Conservation (phyloP, 768 basidiomycete species). For the Lactifluus subvellereus region DNA sequence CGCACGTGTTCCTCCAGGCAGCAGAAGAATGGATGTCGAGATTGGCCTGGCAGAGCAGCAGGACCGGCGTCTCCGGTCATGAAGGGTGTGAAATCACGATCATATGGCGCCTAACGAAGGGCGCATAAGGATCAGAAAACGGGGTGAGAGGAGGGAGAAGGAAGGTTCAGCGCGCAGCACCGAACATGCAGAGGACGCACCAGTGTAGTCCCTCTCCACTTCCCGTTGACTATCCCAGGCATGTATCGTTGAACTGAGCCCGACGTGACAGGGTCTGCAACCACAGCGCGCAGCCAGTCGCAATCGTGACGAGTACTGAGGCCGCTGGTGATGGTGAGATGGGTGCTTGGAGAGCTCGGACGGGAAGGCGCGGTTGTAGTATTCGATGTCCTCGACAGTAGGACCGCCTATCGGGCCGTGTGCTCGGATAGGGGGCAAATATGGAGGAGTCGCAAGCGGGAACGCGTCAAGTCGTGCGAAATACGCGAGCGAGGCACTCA, state of each 20-base stretch:
- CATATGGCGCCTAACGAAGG: neutral
- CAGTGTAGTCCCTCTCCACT: conserved; percentile 14
- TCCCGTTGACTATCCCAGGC: conserved; percentile 9
- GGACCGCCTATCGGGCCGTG: neutral
- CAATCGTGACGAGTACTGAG: conserved; percentile 1
- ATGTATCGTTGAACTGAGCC: conserved; percentile 1
- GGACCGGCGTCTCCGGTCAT: conserved; percentile 7
- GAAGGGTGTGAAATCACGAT: conserved; percentile 5
- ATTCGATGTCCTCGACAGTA: conserved; percentile 16
- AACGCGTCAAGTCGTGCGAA: conserved; percentile 17
- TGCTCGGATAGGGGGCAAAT: neutral
- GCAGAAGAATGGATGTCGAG: conserved; percentile 14
- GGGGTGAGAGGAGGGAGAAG: neutral
- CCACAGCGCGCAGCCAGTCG: conserved; percentile 17
- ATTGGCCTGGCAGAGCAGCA: neutral
- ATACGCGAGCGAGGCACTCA: conserved; percentile 19
- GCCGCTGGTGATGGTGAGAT: neutral
- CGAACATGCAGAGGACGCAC: conserved; percentile 12
- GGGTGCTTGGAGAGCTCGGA: neutral
- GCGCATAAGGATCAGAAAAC: neutral
- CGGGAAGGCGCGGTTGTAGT: conserved; percentile 8
- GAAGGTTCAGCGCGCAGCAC: neutral
- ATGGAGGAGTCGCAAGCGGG: neutral
- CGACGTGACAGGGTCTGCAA: conserved; percentile 1
- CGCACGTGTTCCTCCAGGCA: conserved; percentile 20